phyloP scores from a whole-genome alignment of 768 basidiomycete genomes.

The Piloderma croceum region DNA sequence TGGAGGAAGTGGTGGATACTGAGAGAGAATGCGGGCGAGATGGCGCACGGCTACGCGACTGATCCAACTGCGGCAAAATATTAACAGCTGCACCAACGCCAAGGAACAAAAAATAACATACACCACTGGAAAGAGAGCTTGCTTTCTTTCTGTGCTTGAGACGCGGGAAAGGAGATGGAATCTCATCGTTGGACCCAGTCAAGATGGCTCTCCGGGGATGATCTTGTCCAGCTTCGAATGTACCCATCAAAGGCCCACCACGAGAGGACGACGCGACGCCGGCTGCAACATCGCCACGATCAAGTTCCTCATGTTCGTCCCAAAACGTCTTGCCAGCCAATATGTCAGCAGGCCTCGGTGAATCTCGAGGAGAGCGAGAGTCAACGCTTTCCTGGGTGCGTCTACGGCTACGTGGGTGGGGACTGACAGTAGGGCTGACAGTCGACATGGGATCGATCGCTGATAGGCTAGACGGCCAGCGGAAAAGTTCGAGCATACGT shows the following conservation, averaged over 20 bases:
- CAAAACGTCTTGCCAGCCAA: conserved; percentile 56
- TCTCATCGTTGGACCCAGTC: conserved; percentile 24
- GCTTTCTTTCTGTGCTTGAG: conserved; percentile 17
- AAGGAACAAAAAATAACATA: conserved; percentile 21
- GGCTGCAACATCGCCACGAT: conserved; percentile 17
- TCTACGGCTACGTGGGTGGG: conserved; percentile 23
- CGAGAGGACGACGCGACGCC: conserved; percentile 7
- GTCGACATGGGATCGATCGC: conserved; percentile 75
- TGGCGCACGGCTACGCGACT: conserved; percentile 25
- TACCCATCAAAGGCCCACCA: conserved; percentile 34
- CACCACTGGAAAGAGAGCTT: conserved; percentile 26
- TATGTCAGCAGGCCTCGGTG: conserved; percentile 64
- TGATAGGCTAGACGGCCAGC: conserved; percentile 53
- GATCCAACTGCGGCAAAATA: conserved; percentile 16
- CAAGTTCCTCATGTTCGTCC: conserved; percentile 40
- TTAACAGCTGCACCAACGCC: conserved; percentile 9
- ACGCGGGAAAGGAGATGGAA: conserved; percentile 29
- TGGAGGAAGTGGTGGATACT: conserved; percentile 23
- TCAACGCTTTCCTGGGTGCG: conserved; percentile 23
- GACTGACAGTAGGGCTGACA: conserved; percentile 51
- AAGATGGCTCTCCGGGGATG: conserved; percentile 20
- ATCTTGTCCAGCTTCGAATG: conserved; percentile 22
- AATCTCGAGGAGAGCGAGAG: conserved; percentile 30
- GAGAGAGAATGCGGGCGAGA: conserved; percentile 24
- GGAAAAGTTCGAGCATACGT: conserved; percentile 70